These are phyloP conservation scores for Solanum hybrid DNA, from an alignment of 305 asterid genomes.

Conservation along the genomic window DNA sequence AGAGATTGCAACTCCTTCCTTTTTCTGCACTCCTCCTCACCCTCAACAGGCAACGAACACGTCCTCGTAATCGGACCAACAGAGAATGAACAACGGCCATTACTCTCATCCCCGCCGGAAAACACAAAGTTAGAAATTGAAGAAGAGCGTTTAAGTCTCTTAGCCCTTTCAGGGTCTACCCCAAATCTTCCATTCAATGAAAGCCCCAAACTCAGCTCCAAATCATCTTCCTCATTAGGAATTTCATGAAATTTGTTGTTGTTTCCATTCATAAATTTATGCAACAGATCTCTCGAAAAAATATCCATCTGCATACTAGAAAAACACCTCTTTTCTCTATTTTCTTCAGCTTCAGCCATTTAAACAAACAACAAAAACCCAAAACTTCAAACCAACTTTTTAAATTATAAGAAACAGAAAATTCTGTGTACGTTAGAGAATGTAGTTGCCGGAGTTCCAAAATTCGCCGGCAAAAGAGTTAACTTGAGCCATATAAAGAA, in stretches of 20 bases:
- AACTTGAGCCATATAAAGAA: not conserved
- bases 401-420: not conserved
- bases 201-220: constrained; percentile 68
- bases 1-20: constrained; percentile 52
- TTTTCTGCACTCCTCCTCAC: constrained; percentile 54
- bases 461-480: constrained; percentile 4
- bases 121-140: constrained; percentile 32
- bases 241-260: not conserved
- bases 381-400: not conserved
- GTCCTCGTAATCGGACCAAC: constrained; percentile 34
- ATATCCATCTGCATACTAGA: constrained; percentile 2
- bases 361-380: not conserved
- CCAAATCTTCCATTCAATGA: constrained; percentile 80
- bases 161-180: constrained; percentile 46
- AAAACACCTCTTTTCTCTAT: constrained; percentile 9
- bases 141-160: constrained; percentile 42
- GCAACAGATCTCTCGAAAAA: constrained; percentile 29
- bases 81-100: constrained; percentile 15
- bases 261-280: constrained; percentile 2
- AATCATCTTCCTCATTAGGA: constrained; percentile 18
- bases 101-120: constrained; percentile 10
- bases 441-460: not conserved
- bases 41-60: constrained; percentile 48
- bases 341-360: constrained; percentile 34
- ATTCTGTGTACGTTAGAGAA: not conserved